Percentiles rank a stretch among this genome's conserved stretches.
These are phyloP conservation scores for Trebouxia gelatinosa DNA, from an alignment of 163 green algal genomes.

Conservation along the genomic window DNA sequence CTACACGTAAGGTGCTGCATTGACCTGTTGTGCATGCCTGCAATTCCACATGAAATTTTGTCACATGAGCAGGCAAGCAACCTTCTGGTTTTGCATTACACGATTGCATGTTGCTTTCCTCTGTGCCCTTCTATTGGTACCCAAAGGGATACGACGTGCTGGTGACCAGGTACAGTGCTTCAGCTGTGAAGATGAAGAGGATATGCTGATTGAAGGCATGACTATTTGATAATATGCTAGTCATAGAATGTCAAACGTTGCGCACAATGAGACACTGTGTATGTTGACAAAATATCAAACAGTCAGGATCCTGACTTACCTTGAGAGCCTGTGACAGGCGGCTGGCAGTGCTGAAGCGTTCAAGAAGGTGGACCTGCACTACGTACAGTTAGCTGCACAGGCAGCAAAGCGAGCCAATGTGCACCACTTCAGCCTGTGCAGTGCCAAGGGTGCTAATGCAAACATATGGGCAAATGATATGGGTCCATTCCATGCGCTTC, in stretches of 20 bases:
- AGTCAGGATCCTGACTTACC: neutral
- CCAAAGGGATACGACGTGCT: no score
- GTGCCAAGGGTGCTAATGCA: slow-evolving; percentile 48
- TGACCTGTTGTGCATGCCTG: neutral
- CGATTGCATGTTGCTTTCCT: no score
- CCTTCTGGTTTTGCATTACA: neutral
- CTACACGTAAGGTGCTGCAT: slow-evolving; percentile 49
- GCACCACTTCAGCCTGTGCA: slow-evolving; percentile 56
- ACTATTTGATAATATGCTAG: no score
- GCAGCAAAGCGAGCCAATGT: slow-evolving; percentile 45
- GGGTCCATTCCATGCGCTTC: slow-evolving; percentile 49
- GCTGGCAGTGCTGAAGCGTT: slow-evolving; percentile 63
- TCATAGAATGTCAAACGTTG: neutral
- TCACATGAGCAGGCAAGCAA: neutral
- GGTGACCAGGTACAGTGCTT: no score
- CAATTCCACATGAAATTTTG: no score
- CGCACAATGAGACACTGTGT: no score
- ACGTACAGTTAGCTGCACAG: slow-evolving; percentile 44
- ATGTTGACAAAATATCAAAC: neutral
- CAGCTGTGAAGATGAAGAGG: neutral
- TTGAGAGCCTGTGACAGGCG: slow-evolving; percentile 10
- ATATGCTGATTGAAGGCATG: neutral
- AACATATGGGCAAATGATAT: slow-evolving; percentile 38
- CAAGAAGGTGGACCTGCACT: slow-evolving; percentile 59
- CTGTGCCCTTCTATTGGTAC: no score